phyloP scores from a whole-genome alignment of 148 eudicot species.

The Nepenthes gracilis region DNA sequence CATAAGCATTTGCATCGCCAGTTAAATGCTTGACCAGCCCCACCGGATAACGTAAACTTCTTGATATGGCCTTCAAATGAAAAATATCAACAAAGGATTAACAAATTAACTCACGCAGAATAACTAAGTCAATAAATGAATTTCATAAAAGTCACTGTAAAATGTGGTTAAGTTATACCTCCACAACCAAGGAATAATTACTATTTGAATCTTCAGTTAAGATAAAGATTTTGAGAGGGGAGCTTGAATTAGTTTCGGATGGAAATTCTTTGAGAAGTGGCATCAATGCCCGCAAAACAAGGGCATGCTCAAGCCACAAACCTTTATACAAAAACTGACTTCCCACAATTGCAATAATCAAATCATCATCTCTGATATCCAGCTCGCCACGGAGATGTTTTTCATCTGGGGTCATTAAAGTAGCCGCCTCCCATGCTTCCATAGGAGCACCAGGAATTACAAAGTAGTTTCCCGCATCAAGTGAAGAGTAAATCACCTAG shows the following conservation, averaged over 20 bases:
- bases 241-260: conserved; percentile 19
- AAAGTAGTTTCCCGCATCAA: conserved; percentile 77
- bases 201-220: conserved; percentile 47
- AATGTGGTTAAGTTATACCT: conserved; percentile 32
- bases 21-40: conserved; percentile 56
- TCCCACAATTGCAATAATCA: conserved; percentile 60
- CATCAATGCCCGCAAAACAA: conserved; percentile 65
- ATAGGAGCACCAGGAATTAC: conserved; percentile 82
- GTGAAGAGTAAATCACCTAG: conserved; percentile 65
- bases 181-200: conserved; percentile 67
- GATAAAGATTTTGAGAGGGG: conserved; percentile 52
- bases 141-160: neutral
- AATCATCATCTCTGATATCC: conserved; percentile 36
- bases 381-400: conserved; percentile 23
- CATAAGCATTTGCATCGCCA: conserved; percentile 33
- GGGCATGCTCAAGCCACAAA: conserved; percentile 90
- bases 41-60: conserved; percentile 49
- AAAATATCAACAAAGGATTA: conserved; percentile 1
- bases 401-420: conserved; percentile 16
- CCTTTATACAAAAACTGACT: conserved; percentile 71
- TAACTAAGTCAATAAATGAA: neutral
- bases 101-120: neutral
- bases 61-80: conserved; percentile 51
- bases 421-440: conserved; percentile 54
- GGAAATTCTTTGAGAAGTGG: conserved; percentile 50